These are phyloP conservation scores for Tolypocladium endophyticum DNA, from an alignment of 2,329 filamentous ascomycete genomes.

Conservation along the genomic window DNA sequence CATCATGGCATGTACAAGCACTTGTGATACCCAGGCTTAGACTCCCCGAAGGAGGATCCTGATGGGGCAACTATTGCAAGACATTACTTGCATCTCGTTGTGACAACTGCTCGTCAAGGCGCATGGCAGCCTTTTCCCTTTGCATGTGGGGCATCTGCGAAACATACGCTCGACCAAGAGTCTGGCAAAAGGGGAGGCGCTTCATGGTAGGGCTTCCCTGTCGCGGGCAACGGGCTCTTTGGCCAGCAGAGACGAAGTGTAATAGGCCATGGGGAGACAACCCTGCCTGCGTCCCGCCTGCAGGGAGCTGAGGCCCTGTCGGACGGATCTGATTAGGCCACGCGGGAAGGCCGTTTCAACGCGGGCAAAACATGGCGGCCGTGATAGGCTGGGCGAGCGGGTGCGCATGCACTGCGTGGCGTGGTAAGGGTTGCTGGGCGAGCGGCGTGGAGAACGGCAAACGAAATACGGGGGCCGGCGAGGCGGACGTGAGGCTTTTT, in stretches of 20 bases:
- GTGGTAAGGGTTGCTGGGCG: background rate
- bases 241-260: background rate
- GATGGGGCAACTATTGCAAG: background rate
- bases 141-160: background rate
- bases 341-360: conserved; percentile 5
- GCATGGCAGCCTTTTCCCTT: background rate
- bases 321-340: background rate
- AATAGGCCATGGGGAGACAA: background rate
- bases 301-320: background rate
- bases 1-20: background rate
- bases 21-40: conserved; percentile 3
- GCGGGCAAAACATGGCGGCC: conserved; percentile 1
- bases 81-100: background rate
- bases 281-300: background rate
- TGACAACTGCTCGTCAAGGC: background rate
- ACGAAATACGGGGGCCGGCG: background rate
- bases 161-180: background rate
- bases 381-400: background rate
- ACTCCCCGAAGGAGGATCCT: background rate
- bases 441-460: background rate
- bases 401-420: background rate
- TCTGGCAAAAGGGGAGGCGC: background rate
- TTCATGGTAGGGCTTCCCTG: background rate
- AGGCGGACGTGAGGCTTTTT: background rate
- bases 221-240: background rate